Percentiles rank a stretch among this genome's conserved stretches.
Evolutionary conservation across 495 filamentous ascomycete genomes (phyloP).

Genomic region (Penicillium steckii): DNA sequence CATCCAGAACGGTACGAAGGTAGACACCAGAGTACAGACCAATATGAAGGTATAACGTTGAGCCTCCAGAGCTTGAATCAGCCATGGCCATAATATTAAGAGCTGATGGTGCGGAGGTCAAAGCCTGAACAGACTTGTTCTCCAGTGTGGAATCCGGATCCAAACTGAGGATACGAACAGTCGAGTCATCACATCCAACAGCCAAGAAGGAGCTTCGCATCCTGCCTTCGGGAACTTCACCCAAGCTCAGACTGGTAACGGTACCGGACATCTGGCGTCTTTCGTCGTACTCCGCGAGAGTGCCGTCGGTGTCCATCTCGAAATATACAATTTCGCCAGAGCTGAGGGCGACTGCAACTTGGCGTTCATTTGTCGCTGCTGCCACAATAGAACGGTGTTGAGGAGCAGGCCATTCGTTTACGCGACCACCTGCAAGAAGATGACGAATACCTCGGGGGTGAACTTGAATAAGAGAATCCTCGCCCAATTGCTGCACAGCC

Average conservation of each 20-base stretch:
- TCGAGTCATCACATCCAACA: conserved; percentile 95
- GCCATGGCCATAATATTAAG: conserved; percentile 94
- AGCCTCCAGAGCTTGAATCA: conserved; percentile 77
- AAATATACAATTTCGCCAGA: conserved; percentile 98
- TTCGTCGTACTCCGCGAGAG: conserved; percentile 90
- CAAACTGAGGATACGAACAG: conserved; percentile 86
- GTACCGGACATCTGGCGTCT: conserved; percentile 95
- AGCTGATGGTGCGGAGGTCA: conserved; percentile 85
- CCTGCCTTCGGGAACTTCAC: conserved; percentile 88
- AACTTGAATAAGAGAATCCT: conserved; percentile 89
- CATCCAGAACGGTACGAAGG: conserved; percentile 88
- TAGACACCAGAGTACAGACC: conserved; percentile 95
- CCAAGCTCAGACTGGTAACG: conserved; percentile 88
- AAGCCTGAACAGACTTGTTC: conserved; percentile 87
- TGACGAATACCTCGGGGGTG: conserved; percentile 94
- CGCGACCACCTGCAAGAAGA: conserved; percentile 72
- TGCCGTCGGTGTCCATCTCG: conserved; percentile 90
- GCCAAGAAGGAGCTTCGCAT: conserved; percentile 85
- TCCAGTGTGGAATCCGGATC: conserved; percentile 88
- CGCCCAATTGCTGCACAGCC: conserved; percentile 90
- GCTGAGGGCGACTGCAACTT: conserved; percentile 90
- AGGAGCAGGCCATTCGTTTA: conserved; percentile 93
- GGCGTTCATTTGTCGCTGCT: conserved; percentile 89
- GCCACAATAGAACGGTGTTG: conserved; percentile 93
- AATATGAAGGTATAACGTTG: conserved; percentile 89